phyloP scores from a whole-genome alignment of 139 green algal genomes.

The Spirogloea muscicola region DNA sequence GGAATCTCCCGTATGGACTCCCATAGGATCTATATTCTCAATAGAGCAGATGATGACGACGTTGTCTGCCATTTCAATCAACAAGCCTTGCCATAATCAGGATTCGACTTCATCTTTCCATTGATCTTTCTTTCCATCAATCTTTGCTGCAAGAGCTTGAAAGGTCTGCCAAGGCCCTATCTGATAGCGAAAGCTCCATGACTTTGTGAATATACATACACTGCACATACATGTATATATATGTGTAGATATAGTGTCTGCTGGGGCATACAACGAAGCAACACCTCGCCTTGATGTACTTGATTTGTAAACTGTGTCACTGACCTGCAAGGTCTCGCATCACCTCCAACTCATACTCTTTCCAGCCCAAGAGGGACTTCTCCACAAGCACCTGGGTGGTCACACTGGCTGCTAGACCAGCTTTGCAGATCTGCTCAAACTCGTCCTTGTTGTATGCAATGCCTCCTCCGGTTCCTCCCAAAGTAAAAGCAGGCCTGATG shows the following conservation, averaged over 20 bases:
- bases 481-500: constrained; percentile 96
- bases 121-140: too few relatives aligned
- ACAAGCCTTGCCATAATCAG: too few relatives aligned
- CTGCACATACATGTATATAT: too few relatives aligned
- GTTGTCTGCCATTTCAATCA: constrained; percentile 97
- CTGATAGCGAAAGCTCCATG: too few relatives aligned
- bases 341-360: constrained; percentile 88
- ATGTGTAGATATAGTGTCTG: too few relatives aligned
- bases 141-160: too few relatives aligned
- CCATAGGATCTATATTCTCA: constrained; percentile 99
- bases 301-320: too few relatives aligned
- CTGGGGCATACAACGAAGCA: too few relatives aligned
- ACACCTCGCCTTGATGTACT: too few relatives aligned
- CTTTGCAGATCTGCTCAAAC: constrained; percentile 76
- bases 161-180: too few relatives aligned
- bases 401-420: constrained; percentile 77
- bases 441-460: constrained; percentile 99
- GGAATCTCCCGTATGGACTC: constrained; percentile 89
- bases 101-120: too few relatives aligned
- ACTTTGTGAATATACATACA: too few relatives aligned
- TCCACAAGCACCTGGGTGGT: constrained; percentile 84
- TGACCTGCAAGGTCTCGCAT: constrained; percentile 93
- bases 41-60: constrained; percentile 98
- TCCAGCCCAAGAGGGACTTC: constrained; percentile 90
- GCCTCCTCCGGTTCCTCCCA: constrained; percentile 91